phyloP scores from a whole-genome alignment of 73 alveolate species.

The Diophrys appendiculata region DNA sequence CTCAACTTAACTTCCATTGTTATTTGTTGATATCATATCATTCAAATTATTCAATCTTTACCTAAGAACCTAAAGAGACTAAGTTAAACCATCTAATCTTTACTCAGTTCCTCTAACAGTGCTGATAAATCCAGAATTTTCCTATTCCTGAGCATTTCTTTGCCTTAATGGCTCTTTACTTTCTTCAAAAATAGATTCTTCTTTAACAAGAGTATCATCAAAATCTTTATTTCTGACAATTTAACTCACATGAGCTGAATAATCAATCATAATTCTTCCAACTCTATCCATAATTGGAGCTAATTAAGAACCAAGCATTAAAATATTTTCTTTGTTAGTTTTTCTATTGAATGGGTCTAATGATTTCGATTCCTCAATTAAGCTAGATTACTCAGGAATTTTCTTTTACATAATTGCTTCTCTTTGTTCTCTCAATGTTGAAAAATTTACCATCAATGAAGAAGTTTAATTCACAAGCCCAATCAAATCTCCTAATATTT shows the following conservation, averaged over 20 bases:
- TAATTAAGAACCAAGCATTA: constrained; percentile 55
- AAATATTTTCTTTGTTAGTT: neutral
- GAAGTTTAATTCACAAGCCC: too few species aligned
- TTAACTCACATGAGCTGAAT: constrained; percentile 61
- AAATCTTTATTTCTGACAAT: constrained; percentile 33
- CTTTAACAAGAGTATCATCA: neutral
- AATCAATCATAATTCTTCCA: constrained; percentile 76
- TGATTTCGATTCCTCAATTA: neutral
- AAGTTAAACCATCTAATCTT: constrained; percentile 7
- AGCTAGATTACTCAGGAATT: neutral
- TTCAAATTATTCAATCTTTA: neutral
- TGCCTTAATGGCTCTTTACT: too few species aligned
- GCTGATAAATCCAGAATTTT: neutral
- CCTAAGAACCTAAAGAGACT: constrained; percentile 10
- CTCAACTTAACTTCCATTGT: neutral
- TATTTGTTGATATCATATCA: constrained; percentile 5
- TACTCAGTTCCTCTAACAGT: neutral
- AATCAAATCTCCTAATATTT: too few species aligned
- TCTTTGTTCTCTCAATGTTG: neutral
- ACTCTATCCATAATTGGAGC: constrained; percentile 80
- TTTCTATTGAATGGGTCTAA: neutral
- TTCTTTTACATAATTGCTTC: neutral
- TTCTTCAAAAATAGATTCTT: neutral
- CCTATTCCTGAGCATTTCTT: neutral
- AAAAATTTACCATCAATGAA: too few species aligned